These are phyloP conservation scores for Fusarium tricinctum DNA, from an alignment of 2,329 filamentous ascomycete species.

Conservation along the genomic window DNA sequence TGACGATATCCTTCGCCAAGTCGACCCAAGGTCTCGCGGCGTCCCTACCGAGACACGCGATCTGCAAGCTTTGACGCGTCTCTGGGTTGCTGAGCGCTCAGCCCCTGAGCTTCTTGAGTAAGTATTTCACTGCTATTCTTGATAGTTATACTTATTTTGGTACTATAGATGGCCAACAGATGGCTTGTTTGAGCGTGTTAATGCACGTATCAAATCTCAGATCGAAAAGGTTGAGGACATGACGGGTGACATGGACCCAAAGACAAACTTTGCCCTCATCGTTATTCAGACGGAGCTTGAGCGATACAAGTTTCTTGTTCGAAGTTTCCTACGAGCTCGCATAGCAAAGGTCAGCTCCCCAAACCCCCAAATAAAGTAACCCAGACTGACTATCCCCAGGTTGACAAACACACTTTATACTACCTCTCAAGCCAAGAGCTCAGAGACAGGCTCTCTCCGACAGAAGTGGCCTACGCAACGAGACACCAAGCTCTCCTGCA, in stretches of 20 bases:
- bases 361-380: too few relatives aligned
- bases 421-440: constrained; percentile 72
- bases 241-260: constrained; percentile 88
- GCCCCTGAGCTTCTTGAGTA: constrained; percentile 90
- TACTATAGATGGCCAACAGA: constrained; percentile 72
- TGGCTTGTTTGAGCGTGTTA: constrained; percentile 84
- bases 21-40: constrained; percentile 71
- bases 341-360: constrained; percentile 79
- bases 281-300: constrained; percentile 97
- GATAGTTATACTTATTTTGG: not conserved
- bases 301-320: constrained; percentile 90
- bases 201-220: constrained; percentile 77
- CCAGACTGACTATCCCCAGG: constrained; percentile 61
- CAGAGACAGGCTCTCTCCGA: constrained; percentile 75
- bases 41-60: constrained; percentile 76
- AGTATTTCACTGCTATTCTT: constrained; percentile 22
- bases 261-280: constrained; percentile 92
- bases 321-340: constrained; percentile 85
- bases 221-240: constrained; percentile 80
- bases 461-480: constrained; percentile 85
- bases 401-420: constrained; percentile 82
- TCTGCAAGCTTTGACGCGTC: constrained; percentile 88
- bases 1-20: constrained; percentile 82
- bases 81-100: constrained; percentile 92
- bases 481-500: constrained; percentile 88